Evolutionary conservation across 2,329 filamentous ascomycete species (phyloP).

Genomic region (Fusarium fracticaudum): DNA sequence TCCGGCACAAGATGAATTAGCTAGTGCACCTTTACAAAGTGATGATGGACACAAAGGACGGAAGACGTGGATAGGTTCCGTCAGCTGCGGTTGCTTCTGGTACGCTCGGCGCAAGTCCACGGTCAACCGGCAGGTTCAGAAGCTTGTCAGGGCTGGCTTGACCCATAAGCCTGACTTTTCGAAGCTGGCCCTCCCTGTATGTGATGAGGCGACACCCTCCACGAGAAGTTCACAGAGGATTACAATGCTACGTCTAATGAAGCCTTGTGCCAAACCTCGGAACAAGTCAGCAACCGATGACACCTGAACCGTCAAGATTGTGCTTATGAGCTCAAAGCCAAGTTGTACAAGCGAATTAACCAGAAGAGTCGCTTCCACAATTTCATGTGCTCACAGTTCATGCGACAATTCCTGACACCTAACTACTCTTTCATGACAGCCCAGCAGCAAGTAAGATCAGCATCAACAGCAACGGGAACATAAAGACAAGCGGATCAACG

Average conservation of each 20-base stretch:
- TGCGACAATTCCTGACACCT: too few species aligned
- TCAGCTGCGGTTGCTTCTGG: not conserved
- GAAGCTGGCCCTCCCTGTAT: not conserved
- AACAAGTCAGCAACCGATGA: too few species aligned
- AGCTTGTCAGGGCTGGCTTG: not conserved
- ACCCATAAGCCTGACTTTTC: not conserved
- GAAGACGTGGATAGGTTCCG: not conserved
- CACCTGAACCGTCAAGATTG: too few species aligned
- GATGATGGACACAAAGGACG: not conserved
- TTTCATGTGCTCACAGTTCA: not conserved
- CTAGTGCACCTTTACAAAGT: too few species aligned
- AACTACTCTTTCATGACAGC: not conserved
- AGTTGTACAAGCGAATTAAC: not conserved
- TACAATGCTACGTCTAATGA: not conserved
- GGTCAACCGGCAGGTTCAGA: not conserved
- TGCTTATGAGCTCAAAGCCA: not conserved
- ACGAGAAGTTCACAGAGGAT: not conserved
- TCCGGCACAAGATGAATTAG: rapidly evolving
- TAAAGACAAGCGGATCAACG: not conserved
- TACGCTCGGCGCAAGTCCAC: not conserved
- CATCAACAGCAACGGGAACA: not conserved
- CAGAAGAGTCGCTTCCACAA: not conserved
- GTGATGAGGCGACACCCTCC: not conserved
- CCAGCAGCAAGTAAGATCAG: not conserved
- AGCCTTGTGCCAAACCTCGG: too few species aligned